phyloP scores from a whole-genome alignment of 2,329 filamentous ascomycete species.

The Chalaropsis thielavioides region DNA sequence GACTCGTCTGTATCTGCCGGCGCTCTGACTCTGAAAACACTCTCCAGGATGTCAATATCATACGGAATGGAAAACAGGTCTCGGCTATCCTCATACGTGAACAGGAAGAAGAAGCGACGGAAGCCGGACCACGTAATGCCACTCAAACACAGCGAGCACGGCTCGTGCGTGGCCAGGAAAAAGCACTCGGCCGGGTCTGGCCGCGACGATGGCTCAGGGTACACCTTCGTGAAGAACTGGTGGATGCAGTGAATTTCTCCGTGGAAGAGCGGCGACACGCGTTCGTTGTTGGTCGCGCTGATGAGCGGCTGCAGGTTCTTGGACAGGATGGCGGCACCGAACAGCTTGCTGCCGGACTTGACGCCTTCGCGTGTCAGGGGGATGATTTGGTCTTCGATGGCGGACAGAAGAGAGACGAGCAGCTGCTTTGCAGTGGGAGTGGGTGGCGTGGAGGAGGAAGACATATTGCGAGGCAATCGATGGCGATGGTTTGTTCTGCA shows the following conservation, averaged over 20 bases:
- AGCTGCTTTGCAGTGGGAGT: constrained; percentile 21
- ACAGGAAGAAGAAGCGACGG: constrained; percentile 41
- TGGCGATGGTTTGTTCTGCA: neutral
- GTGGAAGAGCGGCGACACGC: constrained; percentile 39
- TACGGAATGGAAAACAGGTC: constrained; percentile 42
- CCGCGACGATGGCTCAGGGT: constrained; percentile 26
- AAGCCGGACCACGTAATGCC: constrained; percentile 46
- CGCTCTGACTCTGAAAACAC: constrained; percentile 37
- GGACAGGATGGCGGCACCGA: constrained; percentile 40
- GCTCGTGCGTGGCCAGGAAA: constrained; percentile 46
- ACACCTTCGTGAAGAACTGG: constrained; percentile 34
- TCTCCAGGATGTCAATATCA: constrained; percentile 42
- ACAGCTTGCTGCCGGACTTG: constrained; percentile 39
- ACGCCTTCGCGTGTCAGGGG: constrained; percentile 37
- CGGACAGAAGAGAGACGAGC: constrained; percentile 29
- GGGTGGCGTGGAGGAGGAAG: neutral
- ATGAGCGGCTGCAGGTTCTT: constrained; percentile 30
- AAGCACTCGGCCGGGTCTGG: constrained; percentile 35
- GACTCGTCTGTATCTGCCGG: constrained; percentile 27
- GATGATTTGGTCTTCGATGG: constrained; percentile 34
- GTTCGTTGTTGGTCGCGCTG: constrained; percentile 42
- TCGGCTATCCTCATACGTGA: constrained; percentile 44
- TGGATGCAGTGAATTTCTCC: constrained; percentile 49
- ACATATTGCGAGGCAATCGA: constrained; percentile 19
- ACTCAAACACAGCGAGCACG: constrained; percentile 42